phyloP scores from a whole-genome alignment of 305 asterid genomes.

The Solanum hybrid region DNA sequence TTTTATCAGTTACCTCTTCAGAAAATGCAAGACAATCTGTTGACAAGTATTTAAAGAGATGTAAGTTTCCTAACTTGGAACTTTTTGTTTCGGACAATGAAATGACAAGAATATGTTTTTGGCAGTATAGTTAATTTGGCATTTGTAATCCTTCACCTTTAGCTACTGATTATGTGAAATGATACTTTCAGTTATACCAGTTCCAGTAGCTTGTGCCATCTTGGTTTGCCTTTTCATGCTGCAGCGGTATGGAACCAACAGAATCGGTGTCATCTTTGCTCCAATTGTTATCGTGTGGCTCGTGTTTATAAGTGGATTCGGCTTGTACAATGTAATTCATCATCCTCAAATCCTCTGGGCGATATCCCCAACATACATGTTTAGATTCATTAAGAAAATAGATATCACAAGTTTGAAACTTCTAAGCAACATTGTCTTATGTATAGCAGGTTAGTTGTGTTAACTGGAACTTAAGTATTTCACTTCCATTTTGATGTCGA shows the following conservation, averaged over 20 bases:
- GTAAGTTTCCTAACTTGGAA: constrained; percentile 28
- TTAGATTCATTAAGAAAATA: constrained; percentile 55
- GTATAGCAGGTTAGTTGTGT: constrained; percentile 66
- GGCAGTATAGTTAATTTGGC: no score
- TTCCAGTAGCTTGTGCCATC: constrained; percentile 73
- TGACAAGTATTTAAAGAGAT: constrained; percentile 35
- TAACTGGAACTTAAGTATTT: background rate
- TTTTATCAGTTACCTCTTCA: constrained; percentile 47
- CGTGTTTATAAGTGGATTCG: constrained; percentile 52
- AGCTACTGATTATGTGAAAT: constrained; percentile 1
- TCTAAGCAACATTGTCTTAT: constrained; percentile 60
- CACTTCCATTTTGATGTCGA: background rate
- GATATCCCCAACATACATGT: constrained; percentile 69
- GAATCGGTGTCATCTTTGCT: constrained; percentile 72
- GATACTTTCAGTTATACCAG: constrained; percentile 57
- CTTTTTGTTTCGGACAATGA: background rate
- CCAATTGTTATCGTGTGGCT: constrained; percentile 85
- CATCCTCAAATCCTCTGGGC: constrained; percentile 45
- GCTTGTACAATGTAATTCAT: constrained; percentile 58
- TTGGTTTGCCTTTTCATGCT: constrained; percentile 78
- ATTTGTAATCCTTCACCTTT: no score
- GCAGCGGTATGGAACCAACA: constrained; percentile 74
- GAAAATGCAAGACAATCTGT: constrained; percentile 34
- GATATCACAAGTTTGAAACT: constrained; percentile 59
- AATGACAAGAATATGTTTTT: background rate